A percentile compares a stretch with the other conserved stretches of the same genome.
Conservation (phyloP, 2,329 filamentous ascomycete species). For the Paracamarosporium sp. region DNA sequence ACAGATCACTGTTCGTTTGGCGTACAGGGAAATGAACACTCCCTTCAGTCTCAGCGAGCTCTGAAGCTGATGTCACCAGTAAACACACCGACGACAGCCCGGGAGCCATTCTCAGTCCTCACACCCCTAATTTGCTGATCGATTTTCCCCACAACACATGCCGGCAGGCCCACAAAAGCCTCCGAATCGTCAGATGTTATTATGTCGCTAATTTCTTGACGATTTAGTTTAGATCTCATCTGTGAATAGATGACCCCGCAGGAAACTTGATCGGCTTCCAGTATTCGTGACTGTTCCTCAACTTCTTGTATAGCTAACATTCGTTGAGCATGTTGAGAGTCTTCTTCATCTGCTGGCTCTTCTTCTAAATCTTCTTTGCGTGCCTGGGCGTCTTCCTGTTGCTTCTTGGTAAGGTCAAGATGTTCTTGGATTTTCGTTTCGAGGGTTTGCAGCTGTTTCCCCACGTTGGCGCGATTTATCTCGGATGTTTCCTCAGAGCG, state of each 20-base stretch:
- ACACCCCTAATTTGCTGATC: slow-evolving; percentile 15
- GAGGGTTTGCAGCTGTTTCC: slow-evolving; percentile 11
- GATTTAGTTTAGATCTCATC: slow-evolving; percentile 12
- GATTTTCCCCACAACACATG: slow-evolving; percentile 17
- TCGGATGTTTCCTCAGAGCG: slow-evolving; percentile 12
- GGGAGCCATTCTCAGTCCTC: slow-evolving; percentile 7
- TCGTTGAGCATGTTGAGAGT: slow-evolving; percentile 11
- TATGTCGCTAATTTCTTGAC: slow-evolving; percentile 14
- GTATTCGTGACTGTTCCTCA: slow-evolving; percentile 14
- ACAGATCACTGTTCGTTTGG: too few species aligned
- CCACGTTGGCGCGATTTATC: slow-evolving; percentile 2
- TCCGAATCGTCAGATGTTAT: slow-evolving; percentile 14
- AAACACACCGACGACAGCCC: slow-evolving; percentile 4
- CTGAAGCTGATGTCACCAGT: background rate
- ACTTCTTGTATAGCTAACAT: slow-evolving; percentile 17
- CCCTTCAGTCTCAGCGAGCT: too few species aligned
- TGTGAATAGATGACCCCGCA: slow-evolving; percentile 17
- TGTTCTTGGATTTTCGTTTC: slow-evolving; percentile 18
- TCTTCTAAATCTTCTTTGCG: slow-evolving; percentile 11
- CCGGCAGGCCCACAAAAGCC: slow-evolving; percentile 13
- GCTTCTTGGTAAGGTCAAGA: slow-evolving; percentile 12
- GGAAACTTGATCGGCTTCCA: slow-evolving; percentile 14
- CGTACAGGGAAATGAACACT: too few species aligned
- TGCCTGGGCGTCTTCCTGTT: slow-evolving; percentile 7
- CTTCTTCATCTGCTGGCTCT: slow-evolving; percentile 17